Conservation (phyloP, 192 early-diverging fungal species). For the Radiomyces spectabilis region DNA sequence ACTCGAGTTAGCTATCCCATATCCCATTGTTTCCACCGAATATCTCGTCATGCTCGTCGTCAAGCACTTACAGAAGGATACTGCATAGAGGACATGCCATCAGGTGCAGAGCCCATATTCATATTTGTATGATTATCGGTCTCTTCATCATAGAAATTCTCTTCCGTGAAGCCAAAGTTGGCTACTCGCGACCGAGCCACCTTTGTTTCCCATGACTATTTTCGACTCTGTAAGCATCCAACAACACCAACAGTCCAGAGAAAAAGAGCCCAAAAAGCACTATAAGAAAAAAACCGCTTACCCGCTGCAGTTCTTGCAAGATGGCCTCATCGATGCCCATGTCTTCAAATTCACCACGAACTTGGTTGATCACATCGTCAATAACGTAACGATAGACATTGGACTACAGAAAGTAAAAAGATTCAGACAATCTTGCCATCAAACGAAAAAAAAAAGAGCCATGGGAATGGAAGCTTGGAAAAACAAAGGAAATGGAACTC, state of each 20-base stretch:
- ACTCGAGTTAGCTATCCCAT: background rate
- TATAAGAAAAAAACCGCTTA: too few relatives aligned
- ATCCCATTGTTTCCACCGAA: background rate
- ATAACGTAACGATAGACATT: conserved; percentile 83
- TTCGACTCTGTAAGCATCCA: too few relatives aligned
- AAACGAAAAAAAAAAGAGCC: background rate
- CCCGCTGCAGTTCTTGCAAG: conserved; percentile 68
- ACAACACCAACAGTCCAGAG: too few relatives aligned
- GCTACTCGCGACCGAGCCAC: conserved; percentile 40
- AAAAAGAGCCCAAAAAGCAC: too few relatives aligned
- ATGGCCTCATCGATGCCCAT: conserved; percentile 85
- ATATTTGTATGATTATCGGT: conserved; percentile 14
- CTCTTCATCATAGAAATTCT: conserved; percentile 25
- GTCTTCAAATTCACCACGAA: conserved; percentile 80
- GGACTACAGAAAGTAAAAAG: conserved; percentile 20
- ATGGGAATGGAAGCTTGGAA: background rate
- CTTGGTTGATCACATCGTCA: conserved; percentile 87
- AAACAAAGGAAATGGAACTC: background rate
- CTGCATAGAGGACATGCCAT: too few relatives aligned
- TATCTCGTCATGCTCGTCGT: background rate
- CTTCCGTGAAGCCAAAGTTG: conserved; percentile 25
- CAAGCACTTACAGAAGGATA: too few relatives aligned
- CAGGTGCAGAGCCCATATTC: background rate
- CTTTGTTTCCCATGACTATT: conserved; percentile 43
- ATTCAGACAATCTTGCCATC: background rate